Conservation (phyloP, 345 rosid genomes). For the Citrus maxima region DNA sequence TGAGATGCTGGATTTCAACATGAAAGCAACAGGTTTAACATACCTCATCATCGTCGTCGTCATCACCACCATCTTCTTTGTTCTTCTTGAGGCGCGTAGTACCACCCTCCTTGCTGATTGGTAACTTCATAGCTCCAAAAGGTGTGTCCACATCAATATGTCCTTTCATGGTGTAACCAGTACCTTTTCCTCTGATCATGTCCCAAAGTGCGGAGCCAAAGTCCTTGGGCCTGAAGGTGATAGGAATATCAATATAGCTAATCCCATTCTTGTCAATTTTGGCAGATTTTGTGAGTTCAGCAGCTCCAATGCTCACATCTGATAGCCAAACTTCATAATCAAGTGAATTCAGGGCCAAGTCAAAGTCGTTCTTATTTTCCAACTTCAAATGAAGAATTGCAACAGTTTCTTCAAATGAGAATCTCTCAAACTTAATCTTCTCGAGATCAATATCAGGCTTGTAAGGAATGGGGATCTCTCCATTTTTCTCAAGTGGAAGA, state of each 20-base stretch:
- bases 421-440: conserved; percentile 71
- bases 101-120: conserved; percentile 91
- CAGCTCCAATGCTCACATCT: conserved; percentile 67
- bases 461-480: conserved; percentile 95
- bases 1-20: neutral
- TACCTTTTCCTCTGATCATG: conserved; percentile 94
- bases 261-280: conserved; percentile 75
- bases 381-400: conserved; percentile 83
- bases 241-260: conserved; percentile 57
- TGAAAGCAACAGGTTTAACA: neutral
- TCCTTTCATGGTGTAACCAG: conserved; percentile 88
- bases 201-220: conserved; percentile 98
- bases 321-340: conserved; percentile 86
- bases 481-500: conserved; percentile 83
- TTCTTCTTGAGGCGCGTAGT: conserved; percentile 82
- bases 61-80: conserved; percentile 57
- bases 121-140: conserved; percentile 92
- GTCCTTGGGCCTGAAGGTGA: conserved; percentile 91
- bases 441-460: conserved; percentile 89
- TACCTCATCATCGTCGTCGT: conserved; percentile 50
- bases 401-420: conserved; percentile 82
- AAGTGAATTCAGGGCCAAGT: conserved; percentile 71
- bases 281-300: conserved; percentile 60
- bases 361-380: conserved; percentile 87
- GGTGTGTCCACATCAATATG: conserved; percentile 82